Base-by-base conservation (phyloP, 164 flowering plant genomes). In the Magnolia changhungtana region DNA sequence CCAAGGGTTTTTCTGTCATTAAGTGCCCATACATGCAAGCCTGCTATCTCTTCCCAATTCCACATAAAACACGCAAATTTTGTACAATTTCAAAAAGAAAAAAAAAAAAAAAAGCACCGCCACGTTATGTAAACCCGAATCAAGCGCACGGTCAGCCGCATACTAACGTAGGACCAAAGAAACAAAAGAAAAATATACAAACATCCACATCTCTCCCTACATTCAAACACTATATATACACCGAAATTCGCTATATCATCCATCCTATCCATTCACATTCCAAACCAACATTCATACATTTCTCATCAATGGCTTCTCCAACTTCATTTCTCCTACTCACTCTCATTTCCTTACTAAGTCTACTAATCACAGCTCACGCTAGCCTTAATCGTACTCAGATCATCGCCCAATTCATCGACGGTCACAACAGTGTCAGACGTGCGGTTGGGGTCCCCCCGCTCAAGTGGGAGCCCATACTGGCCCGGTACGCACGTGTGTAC, bases 381-480 rank as follows among this genome's bases (percentile, higher is more conserved):
- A 58, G 51, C 74, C n/a, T 19, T 24, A 72, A 72, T 19, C 49
- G 31, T 1, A 73, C 75, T 2, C 67, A 74, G 71, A 18, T 70
- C 61, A 74, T 74, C 50, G 31, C 74, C 49, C 78, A 78, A 55
- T 23, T 82, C 66, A 8, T 82, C 8, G 77, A 72, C 0, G 78
- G 80, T 7, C 84, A 82, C 65, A 82, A 82, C 63, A 16, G 4
- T 2, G 84, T 81, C 9, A 72, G 84, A 49, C 13, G 55, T n/a
- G 69, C 18, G 6, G 82, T 82, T 4, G 80, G 84, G 1, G 80
- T 77, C 31, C 76, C 81, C 0, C 82, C 80, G 6, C 75, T 82
- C 5, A 61, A 27, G 63, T 82, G 78, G 80, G 80, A 80, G 10
- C 78, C 78, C 10, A 10, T 77, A 72, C 72, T 82, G 24, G 75